Evolutionary conservation across 345 rosid genomes (phyloP), one percentile per base, ranked within the genome.

Genomic region (Rhodamnia argentea): DNA sequence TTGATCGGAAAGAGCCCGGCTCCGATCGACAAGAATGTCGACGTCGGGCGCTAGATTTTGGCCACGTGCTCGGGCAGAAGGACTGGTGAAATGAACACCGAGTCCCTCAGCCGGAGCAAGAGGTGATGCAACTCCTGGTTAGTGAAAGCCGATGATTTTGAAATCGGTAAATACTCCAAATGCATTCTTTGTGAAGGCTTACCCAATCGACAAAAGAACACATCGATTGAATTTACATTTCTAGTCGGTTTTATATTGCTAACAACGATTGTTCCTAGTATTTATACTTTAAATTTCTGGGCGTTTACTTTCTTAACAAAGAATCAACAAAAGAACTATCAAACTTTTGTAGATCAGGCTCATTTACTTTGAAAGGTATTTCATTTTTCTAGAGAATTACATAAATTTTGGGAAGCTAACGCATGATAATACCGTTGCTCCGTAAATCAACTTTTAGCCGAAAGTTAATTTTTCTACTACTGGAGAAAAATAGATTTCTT

Each of bases 301-400:
- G 0, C 23, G 8, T 64, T 29, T 0, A 0, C 42, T 29, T 29
- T 64, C 42, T 2, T 29, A 29, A 3, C 22, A 15, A 62, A 14
- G 22, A 62, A 62, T 29, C 10, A 1, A 29, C 2, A 2, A 15
- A 27, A 1, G 10, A 62, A 62, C 1, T 60, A 27, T 27, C 74
- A 6, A 27, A 60, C 40, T 18, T 60, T 14, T 6, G 40, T 6
- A 0, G 74, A 14, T 62, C 2, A 0, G 15, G 27, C 22, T 14
- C 11, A 0, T 27, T 27, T 27, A 13, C 20, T 27, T 27, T 14
- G 3, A 62, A 62, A 15, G 75, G 11, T 7, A 62, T 29, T 27
- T 62, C 1, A 29, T 0, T 3, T 0, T 60, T 13, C 14, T 3
- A 3, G 15, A 15, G 2, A 27, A 60, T 0, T 6, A 27, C 0